Conservation (phyloP, 1,284 basidiomycete species). For the Caloboletus firmus region DNA sequence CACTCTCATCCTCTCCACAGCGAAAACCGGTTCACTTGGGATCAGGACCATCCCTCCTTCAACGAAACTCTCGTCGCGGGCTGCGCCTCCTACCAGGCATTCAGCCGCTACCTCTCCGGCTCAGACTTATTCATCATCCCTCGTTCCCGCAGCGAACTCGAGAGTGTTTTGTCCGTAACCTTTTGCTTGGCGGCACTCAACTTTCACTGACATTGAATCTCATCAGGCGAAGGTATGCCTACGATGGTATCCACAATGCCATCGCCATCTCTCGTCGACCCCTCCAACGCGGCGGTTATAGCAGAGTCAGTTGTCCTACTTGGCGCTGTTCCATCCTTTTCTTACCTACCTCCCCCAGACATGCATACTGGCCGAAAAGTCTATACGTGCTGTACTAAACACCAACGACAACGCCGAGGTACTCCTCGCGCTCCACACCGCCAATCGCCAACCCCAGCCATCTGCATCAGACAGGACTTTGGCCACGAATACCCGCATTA, state of each 20-base stretch:
- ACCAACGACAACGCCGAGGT: constrained; percentile 62
- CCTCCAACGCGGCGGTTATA: constrained; percentile 69
- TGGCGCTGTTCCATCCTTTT: neutral
- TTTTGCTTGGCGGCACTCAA: neutral
- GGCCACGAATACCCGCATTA: constrained; percentile 22
- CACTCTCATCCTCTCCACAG: constrained; percentile 37
- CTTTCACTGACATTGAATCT: constrained; percentile 11
- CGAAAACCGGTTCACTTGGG: constrained; percentile 67
- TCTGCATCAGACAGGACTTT: constrained; percentile 20
- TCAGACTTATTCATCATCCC: constrained; percentile 71
- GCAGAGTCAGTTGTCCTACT: constrained; percentile 52
- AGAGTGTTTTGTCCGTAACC: constrained; percentile 64
- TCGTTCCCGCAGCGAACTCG: constrained; percentile 60
- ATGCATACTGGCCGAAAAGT: constrained; percentile 66
- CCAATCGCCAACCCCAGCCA: constrained; percentile 10
- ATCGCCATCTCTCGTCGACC: constrained; percentile 66
- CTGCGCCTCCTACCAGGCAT: constrained; percentile 63
- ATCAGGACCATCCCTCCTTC: constrained; percentile 63
- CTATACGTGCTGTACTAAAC: constrained; percentile 65
- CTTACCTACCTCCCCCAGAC: constrained; percentile 42
- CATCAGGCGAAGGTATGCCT: constrained; percentile 64
- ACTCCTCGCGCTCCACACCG: constrained; percentile 59
- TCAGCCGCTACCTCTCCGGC: constrained; percentile 58
- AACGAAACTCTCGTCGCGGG: constrained; percentile 72
- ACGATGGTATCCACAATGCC: constrained; percentile 77